phyloP scores from a whole-genome alignment of 108 stramenopile genomes.

The Seminavis robusta region DNA sequence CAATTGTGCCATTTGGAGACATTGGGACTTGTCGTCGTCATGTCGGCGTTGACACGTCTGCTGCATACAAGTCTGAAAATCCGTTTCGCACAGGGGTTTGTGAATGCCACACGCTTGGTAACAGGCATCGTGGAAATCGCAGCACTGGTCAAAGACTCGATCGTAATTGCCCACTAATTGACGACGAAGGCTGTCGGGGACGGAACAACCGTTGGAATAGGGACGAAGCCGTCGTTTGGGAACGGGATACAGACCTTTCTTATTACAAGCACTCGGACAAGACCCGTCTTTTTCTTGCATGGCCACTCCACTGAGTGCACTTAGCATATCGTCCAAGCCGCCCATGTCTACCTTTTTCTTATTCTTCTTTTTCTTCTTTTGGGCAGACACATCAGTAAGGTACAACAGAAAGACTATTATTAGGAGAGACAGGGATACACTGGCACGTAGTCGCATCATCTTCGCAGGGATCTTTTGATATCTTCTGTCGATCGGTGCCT shows the following conservation, averaged over 20 bases:
- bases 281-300: constrained; percentile 4
- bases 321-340: constrained; percentile 1
- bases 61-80: constrained; percentile 24
- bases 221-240: constrained; percentile 9
- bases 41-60: constrained; percentile 5
- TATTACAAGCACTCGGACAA: constrained; percentile 7
- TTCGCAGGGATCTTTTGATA: too few species aligned
- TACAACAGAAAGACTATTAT: background rate
- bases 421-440: too few species aligned
- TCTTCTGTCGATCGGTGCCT: too few species aligned
- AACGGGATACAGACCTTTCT: background rate
- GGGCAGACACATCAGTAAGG: background rate
- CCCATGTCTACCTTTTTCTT: constrained; percentile 4
- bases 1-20: constrained; percentile 14
- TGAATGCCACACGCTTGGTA: constrained; percentile 16
- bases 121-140: constrained; percentile 26
- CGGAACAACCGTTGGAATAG: constrained; percentile 15
- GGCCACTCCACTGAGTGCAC: constrained; percentile 3
- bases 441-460: too few species aligned
- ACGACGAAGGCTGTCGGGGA: constrained; percentile 6
- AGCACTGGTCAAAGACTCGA: constrained; percentile 9
- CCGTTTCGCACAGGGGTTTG: constrained; percentile 18
- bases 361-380: background rate
- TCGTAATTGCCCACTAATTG: constrained; percentile 13
- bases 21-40: background rate